Base-by-base conservation (phyloP, 1,284 basidiomycete genomes). In the Moniliophthora roreri region DNA sequence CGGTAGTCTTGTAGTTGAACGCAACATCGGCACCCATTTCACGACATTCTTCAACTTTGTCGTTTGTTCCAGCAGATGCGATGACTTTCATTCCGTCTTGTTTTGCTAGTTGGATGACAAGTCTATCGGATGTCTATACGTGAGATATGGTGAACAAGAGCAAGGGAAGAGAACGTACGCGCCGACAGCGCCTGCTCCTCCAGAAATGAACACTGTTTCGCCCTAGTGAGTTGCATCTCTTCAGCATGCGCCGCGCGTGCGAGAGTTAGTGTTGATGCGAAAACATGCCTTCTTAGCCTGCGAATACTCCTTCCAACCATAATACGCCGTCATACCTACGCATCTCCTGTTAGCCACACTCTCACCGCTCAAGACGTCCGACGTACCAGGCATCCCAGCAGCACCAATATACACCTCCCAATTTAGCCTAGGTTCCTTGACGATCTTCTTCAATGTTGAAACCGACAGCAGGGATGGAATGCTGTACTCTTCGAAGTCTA, bases 1-100 rank as follows among this genome's bases (percentile, higher is more conserved):
- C 68, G 15, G 68, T 68, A 0, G 71, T 79, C 69, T 91, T 91
- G 73, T 92, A 91, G 69, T 91, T 89, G 72, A 91, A 82, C 0
- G 78, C 83, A 10, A 82, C 78, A 62, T 93, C 87, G 4, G 82
- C 82, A 0, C 88, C 87, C 40, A 90, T 66, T 34, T 77, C 67
- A 59, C 80, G 80, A 60, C 89, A 75, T 66, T 81, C 86, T 10
- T 73, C 66, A 49, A 86, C 81, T 67, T 92, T 93, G 49, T 85
- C 83, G 7, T 82, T 76, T 0, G 84, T 81, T 0, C 89, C 88
- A 0, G 87, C 85, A 1, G 89, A 87, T 0, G 80, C 88, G 56
- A 91, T 85, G 48, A 91, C 87, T 57, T 84, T 85, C 23, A 84
- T 66, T 0, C 84, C 86, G 10, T 80, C 77, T 4, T 71, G 68